Evolutionary conservation across 371 early-diverging fungal genomes (phyloP).

Genomic region (Mortierella sp.): DNA sequence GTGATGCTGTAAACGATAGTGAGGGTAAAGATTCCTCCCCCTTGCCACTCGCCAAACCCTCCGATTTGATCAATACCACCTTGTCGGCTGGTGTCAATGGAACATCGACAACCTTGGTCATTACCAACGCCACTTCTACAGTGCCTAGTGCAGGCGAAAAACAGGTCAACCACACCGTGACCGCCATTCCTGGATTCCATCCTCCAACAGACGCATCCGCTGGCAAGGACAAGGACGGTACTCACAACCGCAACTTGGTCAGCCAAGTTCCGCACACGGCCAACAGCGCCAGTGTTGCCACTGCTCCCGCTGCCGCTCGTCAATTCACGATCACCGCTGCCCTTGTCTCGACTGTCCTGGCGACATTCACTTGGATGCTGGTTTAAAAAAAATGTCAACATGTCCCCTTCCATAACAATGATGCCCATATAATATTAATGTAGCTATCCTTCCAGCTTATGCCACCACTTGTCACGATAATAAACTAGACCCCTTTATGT

Average conservation of each 20-base stretch:
- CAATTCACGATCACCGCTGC: neutral
- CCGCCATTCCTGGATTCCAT: neutral
- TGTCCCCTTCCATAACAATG: neutral
- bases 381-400: neutral
- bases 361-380: constrained; percentile 21
- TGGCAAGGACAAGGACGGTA: neutral
- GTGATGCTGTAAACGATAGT: constrained; percentile 35
- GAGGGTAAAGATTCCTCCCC: constrained; percentile 23
- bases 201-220: neutral
- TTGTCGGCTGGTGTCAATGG: neutral
- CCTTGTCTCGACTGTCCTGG: constrained; percentile 8
- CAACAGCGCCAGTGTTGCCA: constrained; percentile 9
- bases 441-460: neutral
- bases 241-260: constrained; percentile 14
- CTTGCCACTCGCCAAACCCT: constrained; percentile 18
- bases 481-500: neutral
- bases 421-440: neutral
- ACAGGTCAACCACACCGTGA: neutral
- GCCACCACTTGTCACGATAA: neutral
- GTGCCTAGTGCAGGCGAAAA: neutral
- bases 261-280: neutral
- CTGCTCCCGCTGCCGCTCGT: neutral
- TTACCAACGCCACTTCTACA: neutral
- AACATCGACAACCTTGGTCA: neutral
- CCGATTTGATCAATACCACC: constrained; percentile 24